Percentiles rank a stretch among this genome's conserved stretches.
Evolutionary conservation across 1,284 basidiomycete genomes (phyloP).

Genomic region (Tilletia indica): DNA sequence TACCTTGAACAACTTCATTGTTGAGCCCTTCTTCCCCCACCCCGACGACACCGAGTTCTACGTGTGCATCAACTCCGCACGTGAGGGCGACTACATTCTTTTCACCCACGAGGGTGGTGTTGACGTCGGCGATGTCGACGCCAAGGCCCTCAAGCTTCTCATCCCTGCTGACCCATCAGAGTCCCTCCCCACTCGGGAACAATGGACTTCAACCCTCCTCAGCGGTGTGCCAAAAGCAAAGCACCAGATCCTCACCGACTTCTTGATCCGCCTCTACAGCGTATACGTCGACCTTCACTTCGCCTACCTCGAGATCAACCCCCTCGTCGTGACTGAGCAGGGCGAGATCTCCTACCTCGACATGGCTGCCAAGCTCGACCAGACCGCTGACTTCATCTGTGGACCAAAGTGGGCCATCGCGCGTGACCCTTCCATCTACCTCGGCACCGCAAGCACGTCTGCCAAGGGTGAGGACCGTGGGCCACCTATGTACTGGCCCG

Average conservation of each 20-base stretch:
- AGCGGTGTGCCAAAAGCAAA: slow-evolving; percentile 40
- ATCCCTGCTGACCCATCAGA: slow-evolving; percentile 76
- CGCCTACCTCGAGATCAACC: slow-evolving; percentile 99
- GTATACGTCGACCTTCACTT: slow-evolving; percentile 84
- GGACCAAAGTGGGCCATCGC: slow-evolving; percentile 99
- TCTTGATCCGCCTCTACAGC: slow-evolving; percentile 89
- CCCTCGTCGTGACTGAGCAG: slow-evolving; percentile 87
- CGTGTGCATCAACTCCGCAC: slow-evolving; percentile 93
- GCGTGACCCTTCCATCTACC: slow-evolving; percentile 76
- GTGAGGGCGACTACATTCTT: slow-evolving; percentile 92
- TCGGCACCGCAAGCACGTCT: slow-evolving; percentile 26
- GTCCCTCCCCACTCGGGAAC: slow-evolving; percentile 76
- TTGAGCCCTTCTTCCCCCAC: slow-evolving; percentile 97
- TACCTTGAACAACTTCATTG: slow-evolving; percentile 93
- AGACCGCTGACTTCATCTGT: slow-evolving; percentile 94
- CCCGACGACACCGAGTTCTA: slow-evolving; percentile 93
- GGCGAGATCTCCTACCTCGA: slow-evolving; percentile 91
- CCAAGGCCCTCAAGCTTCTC: slow-evolving; percentile 86
- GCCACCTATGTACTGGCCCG: slow-evolving; percentile 95
- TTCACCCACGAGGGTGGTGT: slow-evolving; percentile 99
- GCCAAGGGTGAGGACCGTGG: slow-evolving; percentile 61
- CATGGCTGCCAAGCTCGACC: slow-evolving; percentile 98
- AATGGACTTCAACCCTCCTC: slow-evolving; percentile 52
- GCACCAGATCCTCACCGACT: slow-evolving; percentile 62
- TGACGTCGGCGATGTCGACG: slow-evolving; percentile 96